Base-by-base conservation (phyloP, 306 rosid genomes). In the Vicia faba region DNA sequence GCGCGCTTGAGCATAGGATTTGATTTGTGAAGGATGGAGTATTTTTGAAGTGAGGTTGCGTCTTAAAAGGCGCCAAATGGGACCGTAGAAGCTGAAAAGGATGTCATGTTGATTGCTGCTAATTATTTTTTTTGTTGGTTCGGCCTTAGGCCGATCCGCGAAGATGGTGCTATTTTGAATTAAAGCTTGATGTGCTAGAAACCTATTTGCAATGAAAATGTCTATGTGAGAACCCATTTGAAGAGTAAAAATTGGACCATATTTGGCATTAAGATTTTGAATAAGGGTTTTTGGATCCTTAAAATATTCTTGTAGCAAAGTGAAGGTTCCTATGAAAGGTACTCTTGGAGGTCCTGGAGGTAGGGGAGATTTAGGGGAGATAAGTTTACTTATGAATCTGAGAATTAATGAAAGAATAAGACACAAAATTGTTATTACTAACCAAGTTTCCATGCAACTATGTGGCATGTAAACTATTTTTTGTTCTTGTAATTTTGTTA, bases 41-140 rank as follows among this genome's bases (percentile, higher is more conserved):
- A 77, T 81, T 48, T 58, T 72, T 2, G 77, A 77, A 23, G 78
- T 69, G 36, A 81, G 85, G 55, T 81, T 81, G 39, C 85, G 77
- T 41, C 82, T 63, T 5, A 81, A 54, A 8, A 60, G 53, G 15
- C 82, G 85, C 82, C 80, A 81, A 2, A 4, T 15, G 31, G 77
- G 77, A 33, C 85, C 85, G 5, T 81, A 77, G 75, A 40, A 73
- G 64, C 54, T 68, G 33, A 71, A 43, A 56, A 29, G 72, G 5
- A 81, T 81, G 82, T 44, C 79, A 50, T 45, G 65, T 19, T 78
- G 82, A 46, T 78, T 61, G 61, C 80, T 44, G 19, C 74, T 26
- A 39, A 74, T 18, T 61, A 81, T 18, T 68, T 39, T 78, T 28
- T 11, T 39, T 13, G 68, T 70, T 0, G 65, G 78, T 26, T 14